A percentile compares a stretch with the other conserved stretches of the same genome.
These are phyloP conservation scores for Panaeolus cyanescens DNA, from an alignment of 768 basidiomycete species.

Conservation along the genomic window DNA sequence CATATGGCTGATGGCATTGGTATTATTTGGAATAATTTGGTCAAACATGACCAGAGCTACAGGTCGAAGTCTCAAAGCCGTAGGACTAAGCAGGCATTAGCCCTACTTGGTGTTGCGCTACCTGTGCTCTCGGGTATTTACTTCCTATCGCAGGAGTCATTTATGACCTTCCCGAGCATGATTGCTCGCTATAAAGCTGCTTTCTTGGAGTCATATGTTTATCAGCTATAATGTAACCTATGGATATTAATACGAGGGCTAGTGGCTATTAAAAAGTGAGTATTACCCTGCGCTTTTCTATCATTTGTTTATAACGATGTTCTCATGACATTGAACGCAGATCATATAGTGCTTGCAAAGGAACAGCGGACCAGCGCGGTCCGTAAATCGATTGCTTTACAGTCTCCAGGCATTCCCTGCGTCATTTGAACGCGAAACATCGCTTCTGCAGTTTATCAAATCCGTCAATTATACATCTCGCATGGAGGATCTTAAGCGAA, in stretches of 20 bases:
- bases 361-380: neutral
- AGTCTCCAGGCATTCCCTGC: too few species aligned
- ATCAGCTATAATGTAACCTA: slow-evolving; percentile 28
- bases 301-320: too few species aligned
- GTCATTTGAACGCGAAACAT: neutral
- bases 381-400: neutral
- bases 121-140: slow-evolving; percentile 61
- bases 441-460: neutral
- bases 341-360: too few species aligned
- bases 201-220: slow-evolving; percentile 47
- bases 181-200: slow-evolving; percentile 53
- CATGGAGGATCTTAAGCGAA: neutral
- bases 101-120: slow-evolving; percentile 38
- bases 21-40: slow-evolving; percentile 53
- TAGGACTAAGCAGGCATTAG: slow-evolving; percentile 25
- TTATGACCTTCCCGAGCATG: slow-evolving; percentile 54
- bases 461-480: neutral
- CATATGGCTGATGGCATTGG: slow-evolving; percentile 66
- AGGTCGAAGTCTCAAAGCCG: slow-evolving; percentile 13
- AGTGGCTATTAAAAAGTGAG: too few species aligned
- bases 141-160: slow-evolving; percentile 55
- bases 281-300: too few species aligned
- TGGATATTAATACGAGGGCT: too few species aligned
- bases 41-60: slow-evolving; percentile 26
- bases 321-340: too few species aligned